Evolutionary conservation across 2,329 filamentous ascomycete genomes (phyloP).

Genomic region (Claviceps sorghi): DNA sequence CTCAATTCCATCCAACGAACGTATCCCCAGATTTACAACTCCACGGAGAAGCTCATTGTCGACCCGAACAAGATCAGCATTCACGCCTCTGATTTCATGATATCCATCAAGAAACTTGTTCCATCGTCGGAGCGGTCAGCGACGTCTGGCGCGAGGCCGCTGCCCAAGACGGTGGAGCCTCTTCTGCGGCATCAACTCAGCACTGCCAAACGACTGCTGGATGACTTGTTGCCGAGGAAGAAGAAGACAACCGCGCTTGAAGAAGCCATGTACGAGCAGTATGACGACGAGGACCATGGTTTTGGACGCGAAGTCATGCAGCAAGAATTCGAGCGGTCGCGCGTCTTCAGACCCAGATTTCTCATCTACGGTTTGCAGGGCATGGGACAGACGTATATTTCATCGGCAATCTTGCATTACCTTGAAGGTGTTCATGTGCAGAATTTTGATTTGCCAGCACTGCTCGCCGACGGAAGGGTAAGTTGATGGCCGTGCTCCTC

Average conservation of each 20-base stretch:
- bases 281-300: constrained; percentile 65
- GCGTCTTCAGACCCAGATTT: constrained; percentile 77
- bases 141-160: constrained; percentile 65
- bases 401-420: constrained; percentile 72
- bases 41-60: constrained; percentile 78
- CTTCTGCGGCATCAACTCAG: constrained; percentile 60
- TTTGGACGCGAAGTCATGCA: constrained; percentile 68
- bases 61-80: constrained; percentile 73
- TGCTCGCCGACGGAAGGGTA: constrained; percentile 71
- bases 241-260: constrained; percentile 82
- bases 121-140: constrained; percentile 87
- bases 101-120: constrained; percentile 90
- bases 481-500: constrained; percentile 15
- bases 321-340: constrained; percentile 70
- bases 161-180: constrained; percentile 69
- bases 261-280: constrained; percentile 83
- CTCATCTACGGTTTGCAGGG: constrained; percentile 69
- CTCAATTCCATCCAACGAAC: constrained; percentile 90
- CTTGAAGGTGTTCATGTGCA: constrained; percentile 92
- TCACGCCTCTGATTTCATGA: constrained; percentile 89
- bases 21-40: constrained; percentile 91
- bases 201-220: constrained; percentile 53
- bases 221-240: constrained; percentile 66
- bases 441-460: constrained; percentile 77
- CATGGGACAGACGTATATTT: constrained; percentile 89